Base-by-base conservation (phyloP, 2,329 filamentous ascomycete species). In the Corynespora cassiicola region DNA sequence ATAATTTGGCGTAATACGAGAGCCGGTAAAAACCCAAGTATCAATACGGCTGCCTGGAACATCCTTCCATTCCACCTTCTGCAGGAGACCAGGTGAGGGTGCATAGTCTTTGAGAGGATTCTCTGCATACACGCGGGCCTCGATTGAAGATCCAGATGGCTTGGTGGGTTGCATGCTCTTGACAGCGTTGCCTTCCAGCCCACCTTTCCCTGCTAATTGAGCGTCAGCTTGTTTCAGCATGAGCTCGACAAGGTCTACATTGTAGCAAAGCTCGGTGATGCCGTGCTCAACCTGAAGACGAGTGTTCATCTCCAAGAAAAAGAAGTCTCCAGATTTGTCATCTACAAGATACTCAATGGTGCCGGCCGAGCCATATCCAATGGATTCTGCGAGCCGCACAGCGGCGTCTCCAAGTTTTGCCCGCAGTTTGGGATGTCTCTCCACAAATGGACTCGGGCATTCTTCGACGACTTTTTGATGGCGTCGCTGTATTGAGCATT, bases 391-490 rank as follows among this genome's bases (percentile, higher is more conserved):
- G 12, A 82, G 70, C n/a, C 82, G 81, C 4, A 95, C 86, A 3
- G 90, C 88, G 9, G 86, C 78, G 3, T 84, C 83, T 1, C 73
- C 68, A 9, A 82, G 81, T 79, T 65, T 82, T 78, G 72, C 81
- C 66, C 58, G 85, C 75, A 82, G 83, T 78, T 66, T 64, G 1
- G 66, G 64, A 36, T 76, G 68, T 26, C 57, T 69, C 31, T 70
- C 66, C 0, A 81, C 71, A 42, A 85, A 84, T 0, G 90, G 89
- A 10, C 88, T 89, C 0, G 90, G 90, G 3, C 87, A 90, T 68
- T 96, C 90, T 65, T 96, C 90, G 15, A 96, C 79, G 26, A 95
- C 87, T 72, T 96, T 96, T 65, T 96, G 90, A 62, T 96, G 90
- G 25, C 90, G 75, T 48, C 90, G 75, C 70, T 96, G 90, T 9